phyloP scores from a whole-genome alignment of 139 green algal genomes.

The Nannochloris sp. region DNA sequence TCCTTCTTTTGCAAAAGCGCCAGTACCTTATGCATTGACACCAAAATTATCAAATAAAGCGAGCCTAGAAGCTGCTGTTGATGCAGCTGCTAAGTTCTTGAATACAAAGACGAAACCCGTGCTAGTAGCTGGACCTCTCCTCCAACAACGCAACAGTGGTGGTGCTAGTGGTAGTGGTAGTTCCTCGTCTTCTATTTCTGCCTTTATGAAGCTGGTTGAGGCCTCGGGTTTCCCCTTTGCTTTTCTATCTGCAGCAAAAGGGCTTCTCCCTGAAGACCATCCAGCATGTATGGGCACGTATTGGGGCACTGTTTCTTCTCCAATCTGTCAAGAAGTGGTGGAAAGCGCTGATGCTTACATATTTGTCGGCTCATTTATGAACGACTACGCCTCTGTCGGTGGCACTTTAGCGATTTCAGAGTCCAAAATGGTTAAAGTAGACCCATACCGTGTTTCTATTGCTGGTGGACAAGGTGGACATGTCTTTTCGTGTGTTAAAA shows the following conservation, averaged over 20 bases:
- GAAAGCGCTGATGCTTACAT: conserved; percentile 46
- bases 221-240: conserved; percentile 41
- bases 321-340: conserved; percentile 53
- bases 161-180: no score
- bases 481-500: conserved; percentile 62
- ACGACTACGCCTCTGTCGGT: conserved; percentile 69
- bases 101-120: no score
- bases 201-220: no score
- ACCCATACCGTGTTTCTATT: conserved; percentile 11
- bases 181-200: no score
- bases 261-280: conserved; percentile 62
- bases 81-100: no score
- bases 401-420: conserved; percentile 61
- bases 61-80: no score
- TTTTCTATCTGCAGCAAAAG: conserved; percentile 65
- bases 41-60: no score
- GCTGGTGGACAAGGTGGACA: conserved; percentile 18
- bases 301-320: conserved; percentile 40
- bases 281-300: conserved; percentile 64
- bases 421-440: conserved; percentile 39
- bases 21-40: no score
- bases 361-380: conserved; percentile 36
- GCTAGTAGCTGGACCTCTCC: no score
- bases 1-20: no score
- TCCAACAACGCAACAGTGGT: no score